Conservation (phyloP, 208 protist genomes). For the Acanthamoeba rhysodes region DNA sequence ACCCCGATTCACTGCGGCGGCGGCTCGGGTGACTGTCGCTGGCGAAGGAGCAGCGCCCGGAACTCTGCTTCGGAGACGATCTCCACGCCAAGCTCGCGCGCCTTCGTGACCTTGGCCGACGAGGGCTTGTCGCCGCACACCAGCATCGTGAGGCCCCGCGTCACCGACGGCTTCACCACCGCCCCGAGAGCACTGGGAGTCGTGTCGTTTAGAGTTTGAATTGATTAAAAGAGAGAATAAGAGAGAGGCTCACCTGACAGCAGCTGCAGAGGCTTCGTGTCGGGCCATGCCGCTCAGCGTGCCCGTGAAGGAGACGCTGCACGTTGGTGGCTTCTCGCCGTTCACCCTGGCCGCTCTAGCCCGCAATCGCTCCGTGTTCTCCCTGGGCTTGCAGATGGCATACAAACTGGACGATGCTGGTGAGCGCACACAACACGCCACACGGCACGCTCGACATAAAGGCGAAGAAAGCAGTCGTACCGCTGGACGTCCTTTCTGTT, state of each 20-base stretch:
- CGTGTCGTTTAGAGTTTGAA: too few relatives aligned
- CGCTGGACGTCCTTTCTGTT: neutral
- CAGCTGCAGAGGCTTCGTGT: neutral
- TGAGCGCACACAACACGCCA: neutral
- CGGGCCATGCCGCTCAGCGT: neutral
- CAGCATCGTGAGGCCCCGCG: neutral
- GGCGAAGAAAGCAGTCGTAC: neutral
- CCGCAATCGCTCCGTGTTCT: neutral
- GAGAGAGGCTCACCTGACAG: neutral
- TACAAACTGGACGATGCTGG: neutral
- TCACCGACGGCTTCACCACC: conserved; percentile 11
- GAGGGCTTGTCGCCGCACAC: conserved; percentile 60
- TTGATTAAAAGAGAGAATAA: neutral
- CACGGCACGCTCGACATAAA: neutral
- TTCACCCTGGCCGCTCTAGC: neutral
- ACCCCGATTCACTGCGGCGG: too few relatives aligned
- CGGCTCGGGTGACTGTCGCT: too few relatives aligned
- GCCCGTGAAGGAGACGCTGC: conserved; percentile 5
- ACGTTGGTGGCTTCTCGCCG: neutral
- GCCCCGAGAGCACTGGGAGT: neutral
- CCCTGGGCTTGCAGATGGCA: neutral
- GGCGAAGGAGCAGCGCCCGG: neutral
- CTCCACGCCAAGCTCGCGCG: neutral
- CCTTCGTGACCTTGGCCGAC: conserved; percentile 12
- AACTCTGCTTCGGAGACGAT: conserved; percentile 1